Evolutionary conservation across 2,329 filamentous ascomycete genomes (phyloP).

Genomic region (Fusarium longipes): DNA sequence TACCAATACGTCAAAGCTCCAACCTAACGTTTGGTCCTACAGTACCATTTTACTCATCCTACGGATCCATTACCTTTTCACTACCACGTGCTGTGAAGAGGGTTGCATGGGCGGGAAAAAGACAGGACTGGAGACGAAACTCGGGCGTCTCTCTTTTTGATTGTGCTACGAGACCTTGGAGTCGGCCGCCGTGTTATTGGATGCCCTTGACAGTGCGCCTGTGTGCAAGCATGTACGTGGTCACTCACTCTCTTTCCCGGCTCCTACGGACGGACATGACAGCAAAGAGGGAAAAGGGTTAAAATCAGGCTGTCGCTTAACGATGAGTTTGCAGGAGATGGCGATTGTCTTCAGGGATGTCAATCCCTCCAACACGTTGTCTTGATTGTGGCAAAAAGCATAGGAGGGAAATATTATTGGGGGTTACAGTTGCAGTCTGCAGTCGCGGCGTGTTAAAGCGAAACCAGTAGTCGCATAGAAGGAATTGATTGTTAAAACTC

Average conservation of each 20-base stretch:
- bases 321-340: neutral
- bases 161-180: slow-evolving; percentile 19
- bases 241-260: neutral
- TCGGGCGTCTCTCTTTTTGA: slow-evolving; percentile 3
- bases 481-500: neutral
- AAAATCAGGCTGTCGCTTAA: slow-evolving; percentile 10
- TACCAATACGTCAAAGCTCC: neutral
- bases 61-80: slow-evolving; percentile 1
- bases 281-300: neutral
- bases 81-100: slow-evolving; percentile 26
- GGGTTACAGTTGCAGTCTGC: neutral
- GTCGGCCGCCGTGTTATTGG: slow-evolving; percentile 18
- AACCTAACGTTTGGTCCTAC: neutral
- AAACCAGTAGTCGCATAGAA: neutral
- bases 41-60: neutral
- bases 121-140: slow-evolving; percentile 1
- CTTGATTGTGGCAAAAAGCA: neutral
- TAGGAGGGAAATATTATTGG: neutral
- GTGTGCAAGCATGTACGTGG: slow-evolving; percentile 5
- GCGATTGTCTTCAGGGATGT: slow-evolving; percentile 1
- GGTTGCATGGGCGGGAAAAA: slow-evolving; percentile 20
- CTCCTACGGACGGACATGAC: slow-evolving; percentile 2
- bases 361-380: neutral
- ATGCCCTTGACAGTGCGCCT: neutral
- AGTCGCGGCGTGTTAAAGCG: neutral